Conservation (phyloP, 495 filamentous ascomycete genomes). For the Hyaloscypha bicolor region DNA sequence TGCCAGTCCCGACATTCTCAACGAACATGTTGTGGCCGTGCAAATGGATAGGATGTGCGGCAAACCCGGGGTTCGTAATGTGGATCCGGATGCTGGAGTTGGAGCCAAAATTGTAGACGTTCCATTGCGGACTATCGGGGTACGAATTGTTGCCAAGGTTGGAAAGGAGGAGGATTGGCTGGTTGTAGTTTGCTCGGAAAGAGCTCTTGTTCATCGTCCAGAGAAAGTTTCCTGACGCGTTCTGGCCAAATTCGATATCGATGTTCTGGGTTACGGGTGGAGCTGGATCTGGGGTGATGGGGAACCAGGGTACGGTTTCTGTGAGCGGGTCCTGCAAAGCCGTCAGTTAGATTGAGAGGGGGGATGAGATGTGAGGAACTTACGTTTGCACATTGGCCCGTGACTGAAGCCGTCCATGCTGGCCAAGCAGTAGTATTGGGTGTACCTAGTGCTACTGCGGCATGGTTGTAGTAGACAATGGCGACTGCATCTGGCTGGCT, state of each 20-base stretch:
- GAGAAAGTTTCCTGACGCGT: slow-evolving; percentile 51
- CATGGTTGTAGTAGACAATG: slow-evolving; percentile 47
- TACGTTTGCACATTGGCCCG: slow-evolving; percentile 19
- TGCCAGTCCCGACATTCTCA: slow-evolving; percentile 44
- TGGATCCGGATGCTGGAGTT: slow-evolving; percentile 53
- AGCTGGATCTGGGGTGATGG: slow-evolving; percentile 32
- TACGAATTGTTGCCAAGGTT: slow-evolving; percentile 54
- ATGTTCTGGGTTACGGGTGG: slow-evolving; percentile 42
- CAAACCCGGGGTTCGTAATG: slow-evolving; percentile 49
- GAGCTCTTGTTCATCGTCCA: slow-evolving; percentile 60
- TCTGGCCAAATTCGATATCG: slow-evolving; percentile 50
- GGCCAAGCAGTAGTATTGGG: slow-evolving; percentile 24
- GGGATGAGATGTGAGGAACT: not conserved
- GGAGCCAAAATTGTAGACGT: slow-evolving; percentile 57
- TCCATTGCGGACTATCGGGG: slow-evolving; percentile 45
- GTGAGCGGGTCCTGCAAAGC: slow-evolving; percentile 18
- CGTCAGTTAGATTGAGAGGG: not conserved
- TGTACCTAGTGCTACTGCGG: not conserved
- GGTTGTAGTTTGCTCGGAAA: slow-evolving; percentile 63
- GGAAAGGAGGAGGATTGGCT: slow-evolving; percentile 54
- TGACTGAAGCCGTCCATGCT: slow-evolving; percentile 12
- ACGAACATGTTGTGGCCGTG: slow-evolving; percentile 63
- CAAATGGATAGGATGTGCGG: slow-evolving; percentile 55
- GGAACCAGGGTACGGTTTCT: slow-evolving; percentile 17
- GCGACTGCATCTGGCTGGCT: slow-evolving; percentile 49